Base-by-base conservation (phyloP, 2,329 filamentous ascomycete species). In the Colletotrichum sp. region DNA sequence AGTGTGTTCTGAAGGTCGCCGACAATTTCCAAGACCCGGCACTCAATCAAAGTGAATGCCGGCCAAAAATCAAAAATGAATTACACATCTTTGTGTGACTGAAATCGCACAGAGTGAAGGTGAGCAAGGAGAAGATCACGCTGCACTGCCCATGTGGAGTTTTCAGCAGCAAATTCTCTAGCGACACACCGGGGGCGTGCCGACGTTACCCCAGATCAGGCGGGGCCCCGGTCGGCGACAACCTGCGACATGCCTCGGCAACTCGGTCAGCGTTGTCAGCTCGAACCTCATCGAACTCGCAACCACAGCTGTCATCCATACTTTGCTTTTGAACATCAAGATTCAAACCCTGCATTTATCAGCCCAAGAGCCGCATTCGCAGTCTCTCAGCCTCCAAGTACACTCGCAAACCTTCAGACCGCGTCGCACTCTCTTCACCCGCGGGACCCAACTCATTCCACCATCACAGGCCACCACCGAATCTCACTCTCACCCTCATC, bases 211-310 rank as follows among this genome's bases (percentile, higher is more conserved):
- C 74, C 74, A 69, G 64, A 68, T 38, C 43, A 76, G 34, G 74
- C 73, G 73, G 73, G 73, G 73, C 57, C 43, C 34, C 38, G 36
- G 58, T 65, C 34, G 34, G 61, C 55, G 43, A 67, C 68, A 32
- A 21, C 15, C 48, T 43, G 73, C 48, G 70, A 76, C 74, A n/a
- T 68, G 70, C 74, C 74, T 76, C 74, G 74, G 74, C 65, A 76
- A 73, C 74, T 76, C 57, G 70, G 74, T 63, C 73, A 36, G 38
- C 21, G 32, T 34, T 16, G 36, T 61, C 60, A 67, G 67, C 58
- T 52, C 28, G 38, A 16, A 34, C 65, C n/a, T 74, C 72, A 52
- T 66, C 64, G 64, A 43, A 73, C 36, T 76, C 74, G 58, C 70
- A 68, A 67, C n/a, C 43, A 58, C 43, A 76, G 57, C 71, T 26